Conservation (phyloP, 371 early-diverging fungal species). For the Apophysomyces trapeziformis region DNA sequence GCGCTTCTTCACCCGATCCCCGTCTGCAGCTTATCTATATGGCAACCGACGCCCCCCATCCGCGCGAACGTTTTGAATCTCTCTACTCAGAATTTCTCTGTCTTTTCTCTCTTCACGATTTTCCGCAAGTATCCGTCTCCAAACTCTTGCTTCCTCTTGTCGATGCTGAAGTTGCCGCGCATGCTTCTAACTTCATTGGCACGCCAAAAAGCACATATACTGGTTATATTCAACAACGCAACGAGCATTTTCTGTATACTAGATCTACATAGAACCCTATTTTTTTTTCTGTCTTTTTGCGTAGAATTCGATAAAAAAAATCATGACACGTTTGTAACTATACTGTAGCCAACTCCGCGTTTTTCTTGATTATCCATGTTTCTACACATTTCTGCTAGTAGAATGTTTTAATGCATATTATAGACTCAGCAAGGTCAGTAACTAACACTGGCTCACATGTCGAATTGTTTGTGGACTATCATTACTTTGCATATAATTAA, state of each 20-base stretch:
- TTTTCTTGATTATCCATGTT: too few species aligned
- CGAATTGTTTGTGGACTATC: too few species aligned
- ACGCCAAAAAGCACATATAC: conserved; percentile 20
- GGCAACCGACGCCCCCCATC: conserved; percentile 44
- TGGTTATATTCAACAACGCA: conserved; percentile 9
- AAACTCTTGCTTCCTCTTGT: conserved; percentile 15
- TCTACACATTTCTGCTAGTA: too few species aligned
- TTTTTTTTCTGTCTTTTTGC: background rate
- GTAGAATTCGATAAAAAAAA: background rate
- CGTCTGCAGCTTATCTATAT: conserved; percentile 38
- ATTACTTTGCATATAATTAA: too few species aligned
- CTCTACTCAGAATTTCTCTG: conserved; percentile 42
- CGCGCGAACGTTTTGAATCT: conserved; percentile 23
- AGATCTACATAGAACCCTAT: background rate
- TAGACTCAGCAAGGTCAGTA: too few species aligned
- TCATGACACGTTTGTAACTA: too few species aligned
- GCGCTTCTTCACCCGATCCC: conserved; percentile 11
- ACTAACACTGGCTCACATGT: too few species aligned
- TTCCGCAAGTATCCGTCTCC: conserved; percentile 15
- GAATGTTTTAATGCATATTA: too few species aligned
- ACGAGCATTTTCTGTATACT: background rate
- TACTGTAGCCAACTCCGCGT: too few species aligned
- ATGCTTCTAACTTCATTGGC: conserved; percentile 15
- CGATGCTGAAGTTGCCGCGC: conserved; percentile 18
- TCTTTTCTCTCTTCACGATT: conserved; percentile 46